Evolutionary conservation across 108 stramenopile species (phyloP).

Genomic region (Cyclotella cryptica): DNA sequence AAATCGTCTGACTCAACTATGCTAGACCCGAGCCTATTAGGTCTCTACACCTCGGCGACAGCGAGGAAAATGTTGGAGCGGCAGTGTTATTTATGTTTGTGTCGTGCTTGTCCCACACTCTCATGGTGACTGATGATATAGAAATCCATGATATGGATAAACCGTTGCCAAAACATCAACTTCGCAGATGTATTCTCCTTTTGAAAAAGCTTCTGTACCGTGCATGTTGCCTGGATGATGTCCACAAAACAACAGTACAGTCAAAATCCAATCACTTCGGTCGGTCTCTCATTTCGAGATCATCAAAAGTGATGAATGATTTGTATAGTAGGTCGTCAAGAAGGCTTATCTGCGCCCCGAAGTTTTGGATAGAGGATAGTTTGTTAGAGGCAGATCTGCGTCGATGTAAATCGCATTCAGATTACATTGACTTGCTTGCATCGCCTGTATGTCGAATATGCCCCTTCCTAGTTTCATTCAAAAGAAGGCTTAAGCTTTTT

Average conservation of each 20-base stretch:
- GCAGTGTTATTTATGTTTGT: constrained; percentile 75
- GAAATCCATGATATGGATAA: constrained; percentile 87
- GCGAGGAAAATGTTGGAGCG: constrained; percentile 59
- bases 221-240: constrained; percentile 75
- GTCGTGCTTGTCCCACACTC: constrained; percentile 67
- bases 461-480: constrained; percentile 89
- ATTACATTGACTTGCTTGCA: constrained; percentile 64
- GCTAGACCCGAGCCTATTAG: constrained; percentile 40
- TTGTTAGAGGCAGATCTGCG: constrained; percentile 73
- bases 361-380: constrained; percentile 84
- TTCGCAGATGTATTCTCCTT: constrained; percentile 75
- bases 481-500: constrained; percentile 85
- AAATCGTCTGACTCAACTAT: background rate
- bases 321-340: constrained; percentile 87
- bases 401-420: constrained; percentile 67
- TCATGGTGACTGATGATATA: constrained; percentile 90
- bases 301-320: constrained; percentile 74
- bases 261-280: constrained; percentile 72
- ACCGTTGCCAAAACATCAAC: constrained; percentile 83
- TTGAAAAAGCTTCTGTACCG: constrained; percentile 82
- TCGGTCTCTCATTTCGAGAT: constrained; percentile 64
- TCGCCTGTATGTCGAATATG: constrained; percentile 79
- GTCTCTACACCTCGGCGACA: constrained; percentile 29
- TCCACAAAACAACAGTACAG: constrained; percentile 16
- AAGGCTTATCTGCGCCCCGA: constrained; percentile 80